Base-by-base conservation (phyloP, 306 rosid species). In the Trifolium repens region DNA sequence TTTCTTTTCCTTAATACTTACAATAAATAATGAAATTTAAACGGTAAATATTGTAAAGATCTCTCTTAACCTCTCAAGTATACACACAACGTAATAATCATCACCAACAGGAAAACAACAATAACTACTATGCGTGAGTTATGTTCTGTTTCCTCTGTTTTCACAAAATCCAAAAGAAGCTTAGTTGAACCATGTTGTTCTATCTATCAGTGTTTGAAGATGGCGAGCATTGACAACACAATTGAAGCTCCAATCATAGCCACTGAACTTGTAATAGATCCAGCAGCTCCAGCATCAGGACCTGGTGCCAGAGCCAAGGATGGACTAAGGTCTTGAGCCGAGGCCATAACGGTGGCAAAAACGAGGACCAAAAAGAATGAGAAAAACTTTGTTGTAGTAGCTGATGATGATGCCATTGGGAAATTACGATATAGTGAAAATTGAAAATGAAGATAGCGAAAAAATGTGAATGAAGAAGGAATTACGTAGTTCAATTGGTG, bases 231-330 rank as follows among this genome's bases (percentile, higher is more conserved):
- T n/a, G 85, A 83, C 2, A 80, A 1, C 24, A 78, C 37, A 49
- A 78, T 27, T 5, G 84, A 84, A 11, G 82, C 78, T 39, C 47
- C 81, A n/a, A 88, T 67, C 66, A 83, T 14, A 9, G 85, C 81
- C 19, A 82, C 67, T 0, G 90, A 84, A 68, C 69, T 27, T 0
- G 84, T 72, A 0, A 65, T 42, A 47, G 78, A 73, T 43, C 63
- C 62, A 1, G 87, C 78, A 0, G 84, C 84, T 50, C 89, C 90
- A 19, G 44, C 76, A 1, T 76, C 79, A 0, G 69, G 72, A 5
- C 16, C 61, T 0, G 86, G 91, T 0, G 86, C 73, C 1, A 87
- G 79, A 0, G 87, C 60, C 49, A 40, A 19, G 0, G 84, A 66
- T 0, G 74, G 26, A 0, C 69, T 40, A 7, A 57, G 35, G n/a